Conservation (phyloP, 2,329 filamentous ascomycete species). For the Xylariaceae sp. region DNA sequence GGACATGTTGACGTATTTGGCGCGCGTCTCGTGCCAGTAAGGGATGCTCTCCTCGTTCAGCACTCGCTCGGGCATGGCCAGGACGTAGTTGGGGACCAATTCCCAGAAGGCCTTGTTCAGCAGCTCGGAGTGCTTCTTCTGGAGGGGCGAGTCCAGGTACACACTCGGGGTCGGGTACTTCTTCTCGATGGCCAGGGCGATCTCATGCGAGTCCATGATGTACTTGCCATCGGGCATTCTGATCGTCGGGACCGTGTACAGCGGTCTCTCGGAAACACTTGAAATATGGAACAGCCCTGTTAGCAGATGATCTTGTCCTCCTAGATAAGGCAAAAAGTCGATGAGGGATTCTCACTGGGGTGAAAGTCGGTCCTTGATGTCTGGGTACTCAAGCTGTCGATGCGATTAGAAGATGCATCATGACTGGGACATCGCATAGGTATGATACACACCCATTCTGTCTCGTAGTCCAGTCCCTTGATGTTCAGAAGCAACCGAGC, state of each 20-base stretch:
- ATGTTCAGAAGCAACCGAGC: constrained; percentile 62
- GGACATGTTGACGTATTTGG: constrained; percentile 44
- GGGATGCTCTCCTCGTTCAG: constrained; percentile 46
- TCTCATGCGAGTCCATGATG: constrained; percentile 59
- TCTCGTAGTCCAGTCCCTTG: constrained; percentile 62
- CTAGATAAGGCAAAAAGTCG: background rate
- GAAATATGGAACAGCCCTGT: background rate
- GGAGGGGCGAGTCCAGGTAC: constrained; percentile 50
- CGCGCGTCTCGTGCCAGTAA: constrained; percentile 54
- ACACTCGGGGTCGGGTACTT: constrained; percentile 53
- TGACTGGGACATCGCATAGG: background rate
- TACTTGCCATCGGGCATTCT: constrained; percentile 47
- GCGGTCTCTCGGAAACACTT: constrained; percentile 38
- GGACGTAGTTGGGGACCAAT: constrained; percentile 41
- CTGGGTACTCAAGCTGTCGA: constrained; percentile 55
- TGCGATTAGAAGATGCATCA: constrained; percentile 2
- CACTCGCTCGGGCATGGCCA: constrained; percentile 44
- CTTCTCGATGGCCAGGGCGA: constrained; percentile 55
- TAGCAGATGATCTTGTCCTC: background rate
- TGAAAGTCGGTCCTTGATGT: constrained; percentile 53
- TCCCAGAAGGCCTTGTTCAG: constrained; percentile 31
- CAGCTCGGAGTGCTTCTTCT: constrained; percentile 40
- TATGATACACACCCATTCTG: constrained; percentile 48
- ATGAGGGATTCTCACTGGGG: constrained; percentile 40
- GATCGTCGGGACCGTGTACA: constrained; percentile 33